Base-by-base conservation (phyloP, 2,329 filamentous ascomycete species). In the Pseudonectria buxi region DNA sequence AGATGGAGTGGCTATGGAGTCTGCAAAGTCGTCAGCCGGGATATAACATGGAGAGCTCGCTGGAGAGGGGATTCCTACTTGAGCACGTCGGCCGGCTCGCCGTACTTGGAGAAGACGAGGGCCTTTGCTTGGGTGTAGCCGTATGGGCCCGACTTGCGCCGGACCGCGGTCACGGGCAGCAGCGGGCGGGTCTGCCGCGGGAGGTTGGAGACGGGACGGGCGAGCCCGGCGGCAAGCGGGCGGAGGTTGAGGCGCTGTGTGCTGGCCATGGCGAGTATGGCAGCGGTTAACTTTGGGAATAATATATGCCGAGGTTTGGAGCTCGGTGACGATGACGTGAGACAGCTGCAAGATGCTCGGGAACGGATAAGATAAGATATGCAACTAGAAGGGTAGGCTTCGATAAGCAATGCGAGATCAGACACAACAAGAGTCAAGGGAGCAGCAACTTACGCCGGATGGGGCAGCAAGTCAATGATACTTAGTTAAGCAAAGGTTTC, bases 71-170 rank as follows among this genome's bases (percentile, higher is more conserved):
- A 13, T 10, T 18, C 67, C 30, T 57, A 80, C 78, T 65, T 72
- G 24, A 84, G 59, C 3, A 87, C 83, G 47, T 86, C 77, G 28
- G 71, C 69, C 1, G 86, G 86, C 57, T 89, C 83, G 56, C 86
- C 86, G 55, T 81, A 78, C 42, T 81, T 71, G 27, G 76, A 76
- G 60, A 86, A 87, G 30, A 85, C 78, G 46, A 92, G 76, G n/a
- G 82, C 76, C 67, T 88, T 89, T 45, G 85, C 81, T 63, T 90
- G 85, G 28, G 83, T 86, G 64, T 92, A 92, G 52, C 86, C 86
- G 57, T 86, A 89, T 1, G 76, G 74, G 0, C 73, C 75, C 4
- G 74, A 78, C 54, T 74, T 76, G 57, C 57, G 55, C 29, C 74
- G 69, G 35, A 62, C 56, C 13, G 57, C 44, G 28, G 45, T 46